Percentiles rank a stretch among this genome's conserved stretches.
Conservation (phyloP, 768 basidiomycete species). For the Termitomyces sp. region DNA sequence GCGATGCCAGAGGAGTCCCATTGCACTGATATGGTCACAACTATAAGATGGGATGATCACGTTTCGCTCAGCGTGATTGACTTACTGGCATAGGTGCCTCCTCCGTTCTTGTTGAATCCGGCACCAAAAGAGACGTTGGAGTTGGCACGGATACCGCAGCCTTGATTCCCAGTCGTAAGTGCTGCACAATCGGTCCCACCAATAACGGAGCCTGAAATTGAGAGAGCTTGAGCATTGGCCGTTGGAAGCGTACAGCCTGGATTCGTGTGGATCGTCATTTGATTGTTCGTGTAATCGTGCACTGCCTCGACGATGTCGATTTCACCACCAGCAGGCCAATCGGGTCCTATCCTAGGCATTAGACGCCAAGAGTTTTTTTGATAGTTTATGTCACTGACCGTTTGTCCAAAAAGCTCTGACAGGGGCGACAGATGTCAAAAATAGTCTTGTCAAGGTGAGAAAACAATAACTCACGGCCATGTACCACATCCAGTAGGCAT, state of each 20-base stretch:
- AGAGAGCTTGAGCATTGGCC: slow-evolving; percentile 39
- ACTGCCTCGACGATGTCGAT: slow-evolving; percentile 88
- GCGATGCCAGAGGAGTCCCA: slow-evolving; percentile 77
- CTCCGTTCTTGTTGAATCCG: slow-evolving; percentile 80
- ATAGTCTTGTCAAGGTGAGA: neutral
- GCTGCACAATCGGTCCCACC: slow-evolving; percentile 72
- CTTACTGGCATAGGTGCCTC: slow-evolving; percentile 90
- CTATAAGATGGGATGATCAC: neutral
- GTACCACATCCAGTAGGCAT: slow-evolving; percentile 90
- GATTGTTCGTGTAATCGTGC: slow-evolving; percentile 74
- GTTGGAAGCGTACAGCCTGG: slow-evolving; percentile 64
- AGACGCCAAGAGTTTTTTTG: slow-evolving; percentile 21
- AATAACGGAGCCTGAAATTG: slow-evolving; percentile 62
- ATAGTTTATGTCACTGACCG: slow-evolving; percentile 22
- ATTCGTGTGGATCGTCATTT: slow-evolving; percentile 78
- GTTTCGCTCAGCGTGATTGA: slow-evolving; percentile 19
- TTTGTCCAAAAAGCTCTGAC: slow-evolving; percentile 47
- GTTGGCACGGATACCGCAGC: slow-evolving; percentile 74
- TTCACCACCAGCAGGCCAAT: slow-evolving; percentile 67
- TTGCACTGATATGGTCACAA: slow-evolving; percentile 43
- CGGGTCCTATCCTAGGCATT: slow-evolving; percentile 48
- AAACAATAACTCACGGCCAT: slow-evolving; percentile 56
- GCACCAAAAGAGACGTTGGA: slow-evolving; percentile 69
- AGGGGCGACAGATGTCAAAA: neutral
- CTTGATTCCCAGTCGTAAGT: slow-evolving; percentile 64